These are phyloP conservation scores for Mrakia hoshinonis DNA, from an alignment of 768 basidiomycete genomes.

Conservation along the genomic window DNA sequence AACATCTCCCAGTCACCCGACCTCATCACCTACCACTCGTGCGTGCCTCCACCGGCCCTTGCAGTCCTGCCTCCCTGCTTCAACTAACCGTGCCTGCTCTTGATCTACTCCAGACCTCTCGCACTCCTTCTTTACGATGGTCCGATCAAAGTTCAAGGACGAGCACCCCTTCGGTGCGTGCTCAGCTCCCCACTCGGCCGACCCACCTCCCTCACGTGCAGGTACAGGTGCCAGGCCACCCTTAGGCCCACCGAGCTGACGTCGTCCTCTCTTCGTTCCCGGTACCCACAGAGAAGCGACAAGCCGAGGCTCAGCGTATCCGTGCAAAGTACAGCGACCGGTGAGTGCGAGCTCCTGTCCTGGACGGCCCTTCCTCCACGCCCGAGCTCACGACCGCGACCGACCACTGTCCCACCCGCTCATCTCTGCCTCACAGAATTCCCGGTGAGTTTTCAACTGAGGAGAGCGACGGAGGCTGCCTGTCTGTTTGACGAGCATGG, in stretches of 20 bases:
- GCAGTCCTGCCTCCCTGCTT: background rate
- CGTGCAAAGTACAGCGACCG: slow-evolving; percentile 85
- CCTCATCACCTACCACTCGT: background rate
- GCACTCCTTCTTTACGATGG: slow-evolving; percentile 33
- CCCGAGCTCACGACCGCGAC: too few relatives aligned
- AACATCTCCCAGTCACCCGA: background rate
- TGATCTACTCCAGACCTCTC: background rate
- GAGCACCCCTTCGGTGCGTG: slow-evolving; percentile 92
- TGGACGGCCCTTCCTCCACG: background rate
- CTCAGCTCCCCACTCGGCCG: background rate
- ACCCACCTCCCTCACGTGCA: background rate
- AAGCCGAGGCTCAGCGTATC: slow-evolving; percentile 96
- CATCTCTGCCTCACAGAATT: slow-evolving; percentile 4
- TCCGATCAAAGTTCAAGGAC: slow-evolving; percentile 52
- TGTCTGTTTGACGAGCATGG: too few relatives aligned
- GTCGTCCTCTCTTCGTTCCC: background rate
- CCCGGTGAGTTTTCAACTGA: slow-evolving; percentile 20
- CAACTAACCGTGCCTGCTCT: background rate
- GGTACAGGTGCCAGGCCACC: too few relatives aligned
- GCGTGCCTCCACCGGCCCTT: background rate
- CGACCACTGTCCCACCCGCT: background rate
- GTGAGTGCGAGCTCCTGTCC: slow-evolving; percentile 11
- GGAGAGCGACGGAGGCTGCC: too few relatives aligned
- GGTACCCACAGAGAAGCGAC: slow-evolving; percentile 75
- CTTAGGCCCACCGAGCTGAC: background rate